Conservation (phyloP, 306 rosid genomes). For the Trifolium pratense region DNA sequence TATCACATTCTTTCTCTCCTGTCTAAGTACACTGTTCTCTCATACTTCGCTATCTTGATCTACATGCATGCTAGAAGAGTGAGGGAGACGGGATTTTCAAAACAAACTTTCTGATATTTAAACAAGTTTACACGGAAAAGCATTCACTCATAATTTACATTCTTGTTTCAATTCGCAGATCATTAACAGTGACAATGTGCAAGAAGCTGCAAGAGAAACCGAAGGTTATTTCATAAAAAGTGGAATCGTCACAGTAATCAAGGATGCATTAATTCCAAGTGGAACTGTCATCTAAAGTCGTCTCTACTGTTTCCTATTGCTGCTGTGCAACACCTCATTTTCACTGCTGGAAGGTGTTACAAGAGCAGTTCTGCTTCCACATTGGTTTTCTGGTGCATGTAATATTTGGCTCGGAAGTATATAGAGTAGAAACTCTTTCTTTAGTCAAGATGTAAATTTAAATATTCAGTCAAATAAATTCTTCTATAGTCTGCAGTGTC, state of each 20-base stretch:
- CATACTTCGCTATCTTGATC: not conserved
- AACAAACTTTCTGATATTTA: not conserved
- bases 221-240: slow-evolving; percentile 98
- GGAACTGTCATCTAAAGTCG: slow-evolving; percentile 71
- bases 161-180: slow-evolving; percentile 57
- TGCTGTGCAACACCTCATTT: slow-evolving; percentile 12
- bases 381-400: slow-evolving; percentile 33
- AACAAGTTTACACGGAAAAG: not conserved
- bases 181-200: slow-evolving; percentile 74
- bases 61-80: not conserved
- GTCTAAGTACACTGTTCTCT: not conserved
- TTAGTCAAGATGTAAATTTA: slow-evolving; percentile 42
- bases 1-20: not conserved
- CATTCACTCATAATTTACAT: not conserved
- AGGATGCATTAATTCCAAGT: slow-evolving; percentile 92
- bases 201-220: slow-evolving; percentile 98
- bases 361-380: slow-evolving; percentile 25
- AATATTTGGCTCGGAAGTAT: slow-evolving; percentile 49
- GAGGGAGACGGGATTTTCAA: not conserved
- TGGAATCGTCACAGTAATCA: slow-evolving; percentile 89
- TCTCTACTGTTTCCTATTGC: not conserved
- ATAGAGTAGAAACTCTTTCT: slow-evolving; percentile 47
- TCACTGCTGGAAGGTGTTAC: slow-evolving; percentile 7
- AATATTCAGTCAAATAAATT: slow-evolving; percentile 47
- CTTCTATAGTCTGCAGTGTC: slow-evolving; percentile 22